These are phyloP conservation scores for Emericellopsis atlantica DNA, from an alignment of 2,329 filamentous ascomycete genomes.

Conservation along the genomic window DNA sequence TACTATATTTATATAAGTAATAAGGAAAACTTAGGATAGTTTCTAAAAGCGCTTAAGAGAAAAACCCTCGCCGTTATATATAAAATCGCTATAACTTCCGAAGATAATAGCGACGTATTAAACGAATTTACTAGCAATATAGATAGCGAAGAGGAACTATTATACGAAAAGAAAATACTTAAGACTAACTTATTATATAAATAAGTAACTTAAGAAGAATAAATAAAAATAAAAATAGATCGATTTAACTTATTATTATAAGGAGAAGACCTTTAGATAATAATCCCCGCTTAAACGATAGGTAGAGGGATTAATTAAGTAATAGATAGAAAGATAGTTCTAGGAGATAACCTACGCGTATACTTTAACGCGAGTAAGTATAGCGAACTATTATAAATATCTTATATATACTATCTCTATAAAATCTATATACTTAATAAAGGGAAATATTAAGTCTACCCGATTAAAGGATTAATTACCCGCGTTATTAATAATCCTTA, in stretches of 20 bases:
- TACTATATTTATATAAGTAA: not conserved
- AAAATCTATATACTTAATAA: not conserved
- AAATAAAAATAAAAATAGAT: too few relatives aligned
- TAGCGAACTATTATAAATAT: not conserved
- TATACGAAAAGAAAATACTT: not conserved
- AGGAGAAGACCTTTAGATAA: not conserved
- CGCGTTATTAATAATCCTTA: not conserved
- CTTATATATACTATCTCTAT: too few relatives aligned
- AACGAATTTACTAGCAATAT: too few relatives aligned
- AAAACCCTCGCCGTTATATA: too few relatives aligned
- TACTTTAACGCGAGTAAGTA: not conserved
- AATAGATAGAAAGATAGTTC: not conserved
- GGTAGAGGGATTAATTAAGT: slow-evolving; percentile 10
- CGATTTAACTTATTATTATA: not conserved
- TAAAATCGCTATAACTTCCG: too few relatives aligned
- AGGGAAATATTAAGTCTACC: not conserved
- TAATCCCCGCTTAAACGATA: not conserved
- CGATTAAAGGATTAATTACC: not conserved
- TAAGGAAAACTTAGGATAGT: too few relatives aligned
- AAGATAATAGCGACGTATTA: too few relatives aligned
- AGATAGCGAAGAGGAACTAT: slow-evolving; percentile 2
- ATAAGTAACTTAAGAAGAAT: too few relatives aligned
- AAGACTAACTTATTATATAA: not conserved
- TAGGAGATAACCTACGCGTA: not conserved
- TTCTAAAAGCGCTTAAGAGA: too few relatives aligned